Conservation (phyloP, 2,329 filamentous ascomycete species). For the Aotearoamyces nothofagi region DNA sequence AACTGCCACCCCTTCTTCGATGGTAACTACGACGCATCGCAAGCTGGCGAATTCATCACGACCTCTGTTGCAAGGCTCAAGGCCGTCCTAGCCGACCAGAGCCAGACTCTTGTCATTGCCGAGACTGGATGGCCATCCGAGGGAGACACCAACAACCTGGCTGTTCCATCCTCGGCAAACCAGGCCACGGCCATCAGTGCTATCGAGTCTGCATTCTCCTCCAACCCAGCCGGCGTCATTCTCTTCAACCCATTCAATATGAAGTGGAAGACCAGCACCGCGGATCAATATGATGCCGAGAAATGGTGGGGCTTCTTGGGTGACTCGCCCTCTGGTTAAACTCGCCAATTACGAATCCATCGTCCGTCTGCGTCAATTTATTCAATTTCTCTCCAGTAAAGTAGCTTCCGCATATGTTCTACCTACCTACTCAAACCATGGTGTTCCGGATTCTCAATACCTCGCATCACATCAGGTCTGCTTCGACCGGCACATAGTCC, state of each 20-base stretch:
- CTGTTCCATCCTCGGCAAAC: constrained; percentile 52
- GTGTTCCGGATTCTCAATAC: too few species aligned
- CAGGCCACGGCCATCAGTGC: constrained; percentile 51
- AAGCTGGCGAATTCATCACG: constrained; percentile 53
- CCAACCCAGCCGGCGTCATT: constrained; percentile 37
- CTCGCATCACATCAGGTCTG: too few species aligned
- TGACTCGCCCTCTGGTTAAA: constrained; percentile 13
- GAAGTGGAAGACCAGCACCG: constrained; percentile 55
- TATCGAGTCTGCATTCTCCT: constrained; percentile 42
- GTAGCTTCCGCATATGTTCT: too few species aligned
- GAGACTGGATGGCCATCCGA: constrained; percentile 75
- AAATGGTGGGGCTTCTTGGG: constrained; percentile 58
- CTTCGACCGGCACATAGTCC: too few species aligned
- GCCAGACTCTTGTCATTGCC: constrained; percentile 55
- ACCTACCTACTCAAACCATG: too few species aligned
- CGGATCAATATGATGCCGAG: constrained; percentile 53
- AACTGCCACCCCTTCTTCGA: constrained; percentile 85
- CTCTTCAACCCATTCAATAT: constrained; percentile 73
- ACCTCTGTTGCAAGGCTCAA: constrained; percentile 33
- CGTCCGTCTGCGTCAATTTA: too few species aligned
- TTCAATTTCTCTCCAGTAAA: too few species aligned
- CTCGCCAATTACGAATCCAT: too few species aligned
- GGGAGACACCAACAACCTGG: constrained; percentile 48
- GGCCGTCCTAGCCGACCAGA: constrained; percentile 23
- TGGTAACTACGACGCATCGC: constrained; percentile 35